Evolutionary conservation across 805 yeast species (phyloP).

Genomic region (Starmerella sp.): DNA sequence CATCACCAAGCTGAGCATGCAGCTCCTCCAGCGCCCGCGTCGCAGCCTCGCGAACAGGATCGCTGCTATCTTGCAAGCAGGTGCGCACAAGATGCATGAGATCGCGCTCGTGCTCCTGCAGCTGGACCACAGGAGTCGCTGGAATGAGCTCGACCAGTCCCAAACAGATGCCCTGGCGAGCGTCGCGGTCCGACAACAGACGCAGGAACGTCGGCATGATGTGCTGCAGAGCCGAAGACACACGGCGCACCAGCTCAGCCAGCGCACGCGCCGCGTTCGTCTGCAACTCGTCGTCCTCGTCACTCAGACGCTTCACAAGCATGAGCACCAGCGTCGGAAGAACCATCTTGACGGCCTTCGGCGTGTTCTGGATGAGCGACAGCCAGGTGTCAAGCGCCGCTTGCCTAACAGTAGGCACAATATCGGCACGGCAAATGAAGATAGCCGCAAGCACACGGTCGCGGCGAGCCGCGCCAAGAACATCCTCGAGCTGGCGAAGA

Average conservation of each 20-base stretch:
- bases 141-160: constrained; percentile 78
- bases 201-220: constrained; percentile 69
- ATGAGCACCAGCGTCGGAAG: constrained; percentile 70
- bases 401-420: constrained; percentile 72
- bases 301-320: constrained; percentile 72
- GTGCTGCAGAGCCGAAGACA: constrained; percentile 70
- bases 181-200: constrained; percentile 60
- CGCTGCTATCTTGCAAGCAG: constrained; percentile 60
- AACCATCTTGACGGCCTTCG: constrained; percentile 85
- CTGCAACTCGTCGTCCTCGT: constrained; percentile 67
- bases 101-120: constrained; percentile 51
- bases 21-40: constrained; percentile 82
- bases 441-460: constrained; percentile 76
- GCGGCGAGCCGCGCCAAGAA: constrained; percentile 79
- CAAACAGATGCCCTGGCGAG: constrained; percentile 92
- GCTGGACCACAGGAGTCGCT: constrained; percentile 46
- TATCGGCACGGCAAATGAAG: constrained; percentile 89
- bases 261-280: constrained; percentile 84
- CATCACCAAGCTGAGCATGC: constrained; percentile 70
- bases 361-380: constrained; percentile 90
- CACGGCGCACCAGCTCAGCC: constrained; percentile 90
- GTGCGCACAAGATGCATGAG: constrained; percentile 67
- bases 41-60: constrained; percentile 77
- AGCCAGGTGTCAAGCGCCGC: constrained; percentile 95
- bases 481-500: constrained; percentile 36